Conservation (phyloP, 768 basidiomycete genomes). For the Naganishia vishniacii region DNA sequence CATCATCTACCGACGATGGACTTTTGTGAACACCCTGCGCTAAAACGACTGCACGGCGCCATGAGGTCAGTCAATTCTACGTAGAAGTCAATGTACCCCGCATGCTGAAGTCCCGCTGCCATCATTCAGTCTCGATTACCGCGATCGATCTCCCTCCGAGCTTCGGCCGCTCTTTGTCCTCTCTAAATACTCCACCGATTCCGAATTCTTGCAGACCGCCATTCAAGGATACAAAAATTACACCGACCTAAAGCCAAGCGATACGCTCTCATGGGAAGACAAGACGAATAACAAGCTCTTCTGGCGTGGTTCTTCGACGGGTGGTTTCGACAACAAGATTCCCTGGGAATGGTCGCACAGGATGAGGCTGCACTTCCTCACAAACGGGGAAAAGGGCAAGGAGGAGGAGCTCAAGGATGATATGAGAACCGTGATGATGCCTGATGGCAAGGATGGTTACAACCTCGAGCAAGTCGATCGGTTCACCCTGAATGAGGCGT, state of each 20-base stretch:
- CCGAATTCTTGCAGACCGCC: constrained; percentile 41
- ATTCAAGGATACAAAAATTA: constrained; percentile 46
- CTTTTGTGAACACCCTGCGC: constrained; percentile 45
- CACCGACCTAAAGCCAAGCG: constrained; percentile 30
- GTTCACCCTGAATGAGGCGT: constrained; percentile 53
- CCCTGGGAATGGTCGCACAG: constrained; percentile 50
- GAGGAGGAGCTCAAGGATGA: constrained; percentile 46
- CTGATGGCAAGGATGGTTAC: constrained; percentile 40
- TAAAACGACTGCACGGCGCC: constrained; percentile 46
- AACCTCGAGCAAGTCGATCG: constrained; percentile 34
- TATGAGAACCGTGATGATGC: constrained; percentile 42
- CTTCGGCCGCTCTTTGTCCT: constrained; percentile 44
- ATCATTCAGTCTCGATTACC: constrained; percentile 39
- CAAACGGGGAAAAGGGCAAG: constrained; percentile 47
- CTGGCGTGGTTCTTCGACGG: constrained; percentile 52
- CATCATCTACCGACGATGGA: constrained; percentile 45
- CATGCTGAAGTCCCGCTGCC: background rate
- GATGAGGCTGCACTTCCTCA: constrained; percentile 48
- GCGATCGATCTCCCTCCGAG: constrained; percentile 40
- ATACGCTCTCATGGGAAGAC: constrained; percentile 47
- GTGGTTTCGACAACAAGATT: constrained; percentile 48
- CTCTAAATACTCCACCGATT: constrained; percentile 45
- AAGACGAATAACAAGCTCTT: constrained; percentile 49
- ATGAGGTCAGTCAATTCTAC: constrained; percentile 32
- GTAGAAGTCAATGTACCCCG: background rate